Base-by-base conservation (phyloP, 2,329 filamentous ascomycete genomes). In the Talaromyces albobiverticillius region DNA sequence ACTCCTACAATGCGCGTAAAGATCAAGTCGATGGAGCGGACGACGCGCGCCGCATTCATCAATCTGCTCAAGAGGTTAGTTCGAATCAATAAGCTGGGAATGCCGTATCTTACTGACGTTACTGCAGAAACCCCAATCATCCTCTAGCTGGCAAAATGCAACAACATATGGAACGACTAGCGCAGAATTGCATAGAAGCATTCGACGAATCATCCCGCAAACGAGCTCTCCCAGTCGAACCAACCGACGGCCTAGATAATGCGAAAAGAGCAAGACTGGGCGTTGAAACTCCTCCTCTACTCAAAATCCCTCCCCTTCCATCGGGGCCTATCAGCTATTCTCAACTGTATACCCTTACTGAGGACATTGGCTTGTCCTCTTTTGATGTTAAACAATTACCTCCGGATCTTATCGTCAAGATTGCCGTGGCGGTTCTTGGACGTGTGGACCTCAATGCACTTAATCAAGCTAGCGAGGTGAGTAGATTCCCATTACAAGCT, bases 21-120 rank as follows among this genome's bases (percentile, higher is more conserved):
- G 63, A 82, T 95, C 57, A 90, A 87, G 71, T 97, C 93, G 4
- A 94, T 99, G 85, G 93, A 96, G 71, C 90, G 95, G 67, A 99
- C 94, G 22, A 89, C 89, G 3, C 84, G 91, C 63, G 85, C 91
- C 61, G 76, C 99, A 45, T 79, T 97, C 36, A 82, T 92, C 51
- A 92, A 96, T 71, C 77, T 96, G 51, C 79, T 88, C 61, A 93
- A 93, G 75, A 82, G 85, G 87, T 89, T 78, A 61, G 78, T 58
- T 42, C 38, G 13, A 22, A 3, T 45, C n/a, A 13, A 16, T 31
- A 11, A 32, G 14, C 16, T 40, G 45, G n/a, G 3, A 32, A 9
- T 7, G 3, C n/a, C n/a, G n/a, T n/a, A n/a, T 13, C 60, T 71
- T 59, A 71, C 60, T 34, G 59, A 45, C 26, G 25, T 3, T 47